These are phyloP conservation scores for Cordyceps tenuipes DNA, from an alignment of 2,329 filamentous ascomycete genomes.

Conservation along the genomic window DNA sequence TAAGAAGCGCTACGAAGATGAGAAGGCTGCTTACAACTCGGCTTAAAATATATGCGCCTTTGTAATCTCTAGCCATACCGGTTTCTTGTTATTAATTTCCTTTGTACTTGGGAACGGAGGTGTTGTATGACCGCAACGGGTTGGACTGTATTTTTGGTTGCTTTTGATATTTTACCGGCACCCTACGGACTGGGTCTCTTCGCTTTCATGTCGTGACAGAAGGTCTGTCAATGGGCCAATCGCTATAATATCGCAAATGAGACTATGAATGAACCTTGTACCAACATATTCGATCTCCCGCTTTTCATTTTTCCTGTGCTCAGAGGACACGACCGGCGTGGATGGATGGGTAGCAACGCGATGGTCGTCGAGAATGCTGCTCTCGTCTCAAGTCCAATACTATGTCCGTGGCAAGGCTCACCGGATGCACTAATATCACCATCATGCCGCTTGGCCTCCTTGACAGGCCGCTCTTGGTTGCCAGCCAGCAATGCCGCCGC, in stretches of 20 bases:
- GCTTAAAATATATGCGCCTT: constrained; percentile 13
- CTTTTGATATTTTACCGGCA: constrained; percentile 20
- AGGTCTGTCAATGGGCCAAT: constrained; percentile 2
- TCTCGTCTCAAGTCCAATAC: background rate
- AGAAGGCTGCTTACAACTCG: constrained; percentile 82
- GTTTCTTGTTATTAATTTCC: constrained; percentile 27
- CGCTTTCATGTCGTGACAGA: constrained; percentile 11
- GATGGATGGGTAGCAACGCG: too few relatives aligned
- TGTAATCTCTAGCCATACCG: constrained; percentile 17
- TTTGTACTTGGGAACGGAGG: constrained; percentile 25
- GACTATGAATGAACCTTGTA: constrained; percentile 11
- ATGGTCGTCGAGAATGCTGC: background rate
- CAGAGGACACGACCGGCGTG: too few relatives aligned
- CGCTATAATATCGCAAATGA: constrained; percentile 11
- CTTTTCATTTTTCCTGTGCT: too few relatives aligned
- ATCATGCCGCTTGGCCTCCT: background rate
- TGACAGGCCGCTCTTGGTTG: background rate
- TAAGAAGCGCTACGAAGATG: constrained; percentile 98
- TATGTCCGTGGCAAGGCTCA: background rate
- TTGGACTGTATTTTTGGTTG: constrained; percentile 31
- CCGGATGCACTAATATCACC: background rate
- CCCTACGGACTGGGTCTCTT: constrained; percentile 26
- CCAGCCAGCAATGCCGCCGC: background rate
- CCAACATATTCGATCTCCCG: background rate
- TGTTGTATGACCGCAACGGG: constrained; percentile 35